Evolutionary conservation across 179 eudicot species (phyloP), one percentile per base, ranked within the genome.

Genomic region (Nepenthes alata): DNA sequence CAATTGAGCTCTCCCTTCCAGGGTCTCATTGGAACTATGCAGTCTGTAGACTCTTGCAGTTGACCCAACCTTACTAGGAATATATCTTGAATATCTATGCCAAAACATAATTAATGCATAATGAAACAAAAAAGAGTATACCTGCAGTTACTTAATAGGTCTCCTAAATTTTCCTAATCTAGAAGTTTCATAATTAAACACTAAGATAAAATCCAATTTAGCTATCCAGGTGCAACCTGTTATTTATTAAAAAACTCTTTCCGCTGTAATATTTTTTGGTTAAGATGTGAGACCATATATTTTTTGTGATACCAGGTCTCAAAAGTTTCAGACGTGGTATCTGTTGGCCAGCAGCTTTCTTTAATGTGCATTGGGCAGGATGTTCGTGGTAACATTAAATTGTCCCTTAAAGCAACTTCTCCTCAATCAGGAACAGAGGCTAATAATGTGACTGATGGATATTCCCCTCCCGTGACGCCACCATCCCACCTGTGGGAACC

Each of bases 281-380:
- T 25, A 25, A 25, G 25, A 25, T 41, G 45, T 41, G 45, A 4
- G 5, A 52, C 16, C 55, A 52, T 62, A 11, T 16, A 41, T 59
- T 70, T 16, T 35, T 7, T 52, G 12, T 61, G 35, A 5, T 49
- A 4, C 66, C 80, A 89, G 97, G 91, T 89, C 56, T 63, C 81
- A 47, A 79, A 80, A 70, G 79, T 89, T 51, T 76, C 91, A n/a
- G 98, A 93, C 76, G 84, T 83, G 68, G 75, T 93, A 66, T 77
- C 87, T 49, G 55, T 87, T 53, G 97, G 97, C 64, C 97, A 93
- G 74, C 80, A 73, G 64, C 77, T 93, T 65, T 69, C 77, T 37
- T 56, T 93, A 63, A 87, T 62, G 85, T 93, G 98, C 72, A 89
- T 89, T 55, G 98, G 82, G 47, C 84, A 70, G 74, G 98, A 93